These are phyloP conservation scores for Paramecium octaurelia DNA, from an alignment of 73 alveolate genomes.

Conservation along the genomic window DNA sequence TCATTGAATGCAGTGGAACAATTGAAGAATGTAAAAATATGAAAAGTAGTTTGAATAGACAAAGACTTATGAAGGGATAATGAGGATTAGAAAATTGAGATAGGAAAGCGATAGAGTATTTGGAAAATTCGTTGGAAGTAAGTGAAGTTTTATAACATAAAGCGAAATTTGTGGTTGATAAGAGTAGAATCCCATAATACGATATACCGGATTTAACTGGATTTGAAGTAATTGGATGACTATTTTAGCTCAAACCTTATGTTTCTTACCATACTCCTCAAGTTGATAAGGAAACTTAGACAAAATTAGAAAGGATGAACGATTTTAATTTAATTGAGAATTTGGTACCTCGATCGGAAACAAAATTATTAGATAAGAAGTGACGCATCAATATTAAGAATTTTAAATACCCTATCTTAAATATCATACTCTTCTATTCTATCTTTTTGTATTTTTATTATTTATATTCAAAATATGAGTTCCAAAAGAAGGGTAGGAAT, in stretches of 20 bases:
- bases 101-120: conserved; percentile 49
- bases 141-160: background rate
- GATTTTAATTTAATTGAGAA: conserved; percentile 47
- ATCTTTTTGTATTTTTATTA: background rate
- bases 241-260: conserved; percentile 50
- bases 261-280: conserved; percentile 54
- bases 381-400: conserved; percentile 41
- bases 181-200: conserved; percentile 22
- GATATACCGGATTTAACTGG: conserved; percentile 62
- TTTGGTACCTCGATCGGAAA: background rate
- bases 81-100: background rate
- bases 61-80: background rate
- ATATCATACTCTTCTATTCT: background rate
- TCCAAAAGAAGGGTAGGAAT: conserved; percentile 18
- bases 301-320: conserved; percentile 12
- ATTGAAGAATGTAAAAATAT: conserved; percentile 26
- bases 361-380: background rate
- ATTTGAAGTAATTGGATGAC: conserved; percentile 18
- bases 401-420: background rate
- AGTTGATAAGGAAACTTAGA: conserved; percentile 45
- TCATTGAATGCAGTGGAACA: conserved; percentile 32
- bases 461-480: background rate
- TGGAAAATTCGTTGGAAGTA: conserved; percentile 58
- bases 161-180: conserved; percentile 43
- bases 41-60: background rate